phyloP scores from a whole-genome alignment of 164 flowering plant genomes.

The Annona cherimola region DNA sequence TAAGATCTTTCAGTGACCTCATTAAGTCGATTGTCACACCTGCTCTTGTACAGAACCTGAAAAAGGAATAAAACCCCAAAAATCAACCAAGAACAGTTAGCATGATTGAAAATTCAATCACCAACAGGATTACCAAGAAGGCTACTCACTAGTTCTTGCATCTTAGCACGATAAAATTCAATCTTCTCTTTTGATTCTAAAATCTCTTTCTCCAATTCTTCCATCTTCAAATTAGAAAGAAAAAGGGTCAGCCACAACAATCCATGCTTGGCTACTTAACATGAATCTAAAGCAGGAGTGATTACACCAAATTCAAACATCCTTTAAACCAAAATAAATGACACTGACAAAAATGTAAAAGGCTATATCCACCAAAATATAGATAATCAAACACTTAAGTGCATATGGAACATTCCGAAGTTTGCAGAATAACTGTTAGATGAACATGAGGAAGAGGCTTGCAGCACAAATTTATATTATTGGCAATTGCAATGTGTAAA shows the following conservation, averaged over 20 bases:
- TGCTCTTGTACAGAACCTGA: slow-evolving; percentile 85
- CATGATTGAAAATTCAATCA: neutral
- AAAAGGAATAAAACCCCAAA: slow-evolving; percentile 1
- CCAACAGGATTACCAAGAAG: neutral
- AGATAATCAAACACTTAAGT: too few species aligned
- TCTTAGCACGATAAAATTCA: slow-evolving; percentile 69
- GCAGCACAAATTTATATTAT: too few species aligned
- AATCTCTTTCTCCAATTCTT: slow-evolving; percentile 84
- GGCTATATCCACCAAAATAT: neutral
- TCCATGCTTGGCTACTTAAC: neutral
- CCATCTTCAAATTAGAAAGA: slow-evolving; percentile 43
- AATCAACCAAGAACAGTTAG: neutral
- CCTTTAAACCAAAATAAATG: neutral
- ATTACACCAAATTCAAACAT: neutral
- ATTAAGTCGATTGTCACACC: slow-evolving; percentile 88
- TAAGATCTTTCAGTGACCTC: slow-evolving; percentile 83
- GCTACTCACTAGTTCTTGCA: slow-evolving; percentile 95
- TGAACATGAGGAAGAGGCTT: too few species aligned
- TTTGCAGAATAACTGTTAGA: too few species aligned
- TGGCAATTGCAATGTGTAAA: too few species aligned
- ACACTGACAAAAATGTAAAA: neutral
- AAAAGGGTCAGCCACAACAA: slow-evolving; percentile 4
- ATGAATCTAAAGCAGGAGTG: neutral
- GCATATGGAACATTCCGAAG: too few species aligned
- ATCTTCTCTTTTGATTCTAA: slow-evolving; percentile 75